Conservation (phyloP, 2,329 filamentous ascomycete species). For the Phaeoacremonium minimum region DNA sequence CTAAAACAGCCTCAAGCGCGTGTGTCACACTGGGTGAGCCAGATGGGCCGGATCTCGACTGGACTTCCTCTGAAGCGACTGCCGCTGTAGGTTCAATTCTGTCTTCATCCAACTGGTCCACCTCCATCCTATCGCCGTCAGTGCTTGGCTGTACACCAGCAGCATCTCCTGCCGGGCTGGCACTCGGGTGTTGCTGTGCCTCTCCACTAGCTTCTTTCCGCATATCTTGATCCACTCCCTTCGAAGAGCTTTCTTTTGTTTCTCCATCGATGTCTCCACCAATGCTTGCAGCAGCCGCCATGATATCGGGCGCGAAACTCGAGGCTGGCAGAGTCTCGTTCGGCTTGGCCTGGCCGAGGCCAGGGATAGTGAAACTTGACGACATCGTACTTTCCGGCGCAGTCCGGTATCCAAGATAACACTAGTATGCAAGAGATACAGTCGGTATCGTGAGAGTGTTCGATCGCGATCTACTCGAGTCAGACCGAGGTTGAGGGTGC, state of each 20-base stretch:
- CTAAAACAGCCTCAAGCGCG: conserved; percentile 17
- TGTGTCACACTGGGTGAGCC: conserved; percentile 13
- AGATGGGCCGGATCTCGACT: conserved; percentile 1
- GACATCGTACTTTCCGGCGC: too few relatives aligned
- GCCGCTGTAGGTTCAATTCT: background rate
- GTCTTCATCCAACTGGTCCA: background rate
- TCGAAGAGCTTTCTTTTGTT: background rate
- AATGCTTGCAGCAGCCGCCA: conserved; percentile 12
- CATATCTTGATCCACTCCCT: background rate
- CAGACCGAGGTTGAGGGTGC: too few relatives aligned
- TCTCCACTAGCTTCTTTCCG: background rate
- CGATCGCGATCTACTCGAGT: too few relatives aligned
- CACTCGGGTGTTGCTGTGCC: background rate
- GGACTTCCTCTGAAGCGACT: background rate
- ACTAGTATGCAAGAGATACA: too few relatives aligned
- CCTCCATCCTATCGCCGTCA: background rate
- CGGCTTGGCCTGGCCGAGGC: conserved; percentile 19
- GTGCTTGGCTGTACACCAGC: too few relatives aligned
- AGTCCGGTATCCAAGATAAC: too few relatives aligned
- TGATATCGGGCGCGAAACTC: conserved; percentile 14
- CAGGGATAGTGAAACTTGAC: conserved; percentile 18
- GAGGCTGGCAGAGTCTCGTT: conserved; percentile 14
- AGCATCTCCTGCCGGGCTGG: too few relatives aligned
- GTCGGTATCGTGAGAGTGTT: too few relatives aligned
- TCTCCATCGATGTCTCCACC: conserved; percentile 2